Base-by-base conservation (phyloP, 768 basidiomycete species). In the Psilocybe cyanescens region DNA sequence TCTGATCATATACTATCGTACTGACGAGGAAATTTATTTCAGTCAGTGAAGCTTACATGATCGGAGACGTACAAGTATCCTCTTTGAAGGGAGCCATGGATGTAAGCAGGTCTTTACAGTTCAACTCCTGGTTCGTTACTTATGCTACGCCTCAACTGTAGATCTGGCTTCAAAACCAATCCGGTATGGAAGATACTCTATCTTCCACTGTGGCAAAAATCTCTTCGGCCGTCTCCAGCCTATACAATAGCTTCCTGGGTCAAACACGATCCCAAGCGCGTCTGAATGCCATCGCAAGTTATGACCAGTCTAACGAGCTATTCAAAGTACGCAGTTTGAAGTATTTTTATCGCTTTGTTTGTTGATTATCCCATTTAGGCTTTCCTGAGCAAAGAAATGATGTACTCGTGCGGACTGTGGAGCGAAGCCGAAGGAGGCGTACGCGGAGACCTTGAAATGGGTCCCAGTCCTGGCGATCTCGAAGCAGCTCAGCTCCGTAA, bases 341-440 rank as follows among this genome's bases (percentile, higher is more conserved):
- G 61, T 39, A 55, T 45, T 33, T 48, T 33, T 59, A 57, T 52
- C 17, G 24, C 44, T 51, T 29, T 29, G 58, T 51, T 59, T 63
- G 39, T 63, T 62, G 29, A 58, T 56, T 35, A 41, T 68, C 57
- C 58, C 55, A 59, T 59, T 47, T 62, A 89, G 88, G 85, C 90
- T 50, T 91, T 94, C 79, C 79, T 95, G 24, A 91, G 89, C 65
- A 81, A 85, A 57, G 94, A 96, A 74, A 96, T 97, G 95, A 96
- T 94, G 86, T 97, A 95, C 75, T 95, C 93, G 0, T 94, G 93
- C 72, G 95, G 86, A 1, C 82, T 96, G 57, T 97, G 92, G 88
- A 79, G 78, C 52, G 84, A 88, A n/a, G 79, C 87, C 8, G 92
- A 96, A 70, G 89, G 87, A 60, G 95, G 94, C 54, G 82, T 95